Conservation (phyloP, 2,329 filamentous ascomycete genomes). For the Fusarium mangiferae region DNA sequence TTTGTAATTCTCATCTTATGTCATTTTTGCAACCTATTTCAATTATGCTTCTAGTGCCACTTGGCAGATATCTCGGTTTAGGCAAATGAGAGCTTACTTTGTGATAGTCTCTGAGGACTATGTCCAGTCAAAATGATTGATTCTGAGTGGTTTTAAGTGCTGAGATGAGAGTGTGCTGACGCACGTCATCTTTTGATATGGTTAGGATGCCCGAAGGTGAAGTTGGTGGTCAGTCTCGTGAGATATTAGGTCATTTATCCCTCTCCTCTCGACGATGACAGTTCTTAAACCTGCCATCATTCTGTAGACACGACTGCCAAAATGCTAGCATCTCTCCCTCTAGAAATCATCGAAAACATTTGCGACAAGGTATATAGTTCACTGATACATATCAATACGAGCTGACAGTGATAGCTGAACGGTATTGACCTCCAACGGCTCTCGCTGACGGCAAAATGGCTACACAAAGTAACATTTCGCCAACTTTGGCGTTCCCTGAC, state of each 20-base stretch:
- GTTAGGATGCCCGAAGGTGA: neutral
- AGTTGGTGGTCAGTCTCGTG: neutral
- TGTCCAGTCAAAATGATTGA: neutral
- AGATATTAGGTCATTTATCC: neutral
- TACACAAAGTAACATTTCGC: neutral
- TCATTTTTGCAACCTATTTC: no score
- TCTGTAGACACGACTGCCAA: rapidly evolving
- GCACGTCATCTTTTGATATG: neutral
- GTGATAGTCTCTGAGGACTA: no score
- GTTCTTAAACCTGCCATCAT: rapidly evolving
- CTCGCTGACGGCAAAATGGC: neutral
- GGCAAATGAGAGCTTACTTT: no score
- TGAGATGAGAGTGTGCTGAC: constrained; percentile 18
- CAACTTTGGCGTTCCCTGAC: neutral
- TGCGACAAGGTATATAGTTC: neutral
- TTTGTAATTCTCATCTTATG: no score
- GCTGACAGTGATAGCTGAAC: neutral
- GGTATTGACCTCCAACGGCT: neutral
- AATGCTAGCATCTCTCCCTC: neutral
- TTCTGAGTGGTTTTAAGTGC: neutral
- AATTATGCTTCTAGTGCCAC: no score
- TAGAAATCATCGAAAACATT: neutral
- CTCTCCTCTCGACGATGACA: rapidly evolving
- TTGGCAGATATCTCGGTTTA: no score
- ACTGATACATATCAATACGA: rapidly evolving